Evolutionary conservation across 495 filamentous ascomycete species (phyloP).

Genomic region (Penicillium cinerascens): DNA sequence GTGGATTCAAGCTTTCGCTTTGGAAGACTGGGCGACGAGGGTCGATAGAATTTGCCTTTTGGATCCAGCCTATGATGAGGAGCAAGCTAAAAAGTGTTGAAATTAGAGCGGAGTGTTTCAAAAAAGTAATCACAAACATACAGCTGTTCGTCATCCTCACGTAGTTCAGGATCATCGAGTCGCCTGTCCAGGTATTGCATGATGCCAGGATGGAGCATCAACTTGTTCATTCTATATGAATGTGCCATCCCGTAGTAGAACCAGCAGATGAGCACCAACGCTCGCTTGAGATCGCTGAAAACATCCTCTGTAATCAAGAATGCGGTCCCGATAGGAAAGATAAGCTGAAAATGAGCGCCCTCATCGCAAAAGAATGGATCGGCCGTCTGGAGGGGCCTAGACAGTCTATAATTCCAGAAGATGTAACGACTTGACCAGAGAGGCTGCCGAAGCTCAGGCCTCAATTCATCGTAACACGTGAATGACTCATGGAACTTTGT

Average conservation of each 20-base stretch:
- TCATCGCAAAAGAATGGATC: constrained; percentile 8
- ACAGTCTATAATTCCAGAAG: constrained; percentile 40
- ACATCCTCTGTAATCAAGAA: constrained; percentile 65
- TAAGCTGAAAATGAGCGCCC: constrained; percentile 33
- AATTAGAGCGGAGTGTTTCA: not conserved
- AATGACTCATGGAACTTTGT: constrained; percentile 42
- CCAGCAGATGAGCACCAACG: constrained; percentile 55
- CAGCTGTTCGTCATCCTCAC: constrained; percentile 17
- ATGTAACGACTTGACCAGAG: constrained; percentile 17
- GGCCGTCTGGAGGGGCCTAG: constrained; percentile 17
- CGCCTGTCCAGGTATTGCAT: constrained; percentile 34
- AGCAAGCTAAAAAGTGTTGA: constrained; percentile 18
- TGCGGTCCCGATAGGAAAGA: constrained; percentile 57
- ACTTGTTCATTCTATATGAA: constrained; percentile 32
- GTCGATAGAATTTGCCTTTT: constrained; percentile 16
- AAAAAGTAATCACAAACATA: constrained; percentile 12
- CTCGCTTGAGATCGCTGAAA: constrained; percentile 46
- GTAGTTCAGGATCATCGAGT: constrained; percentile 5
- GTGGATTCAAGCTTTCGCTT: constrained; percentile 6
- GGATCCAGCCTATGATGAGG: constrained; percentile 28
- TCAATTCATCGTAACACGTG: constrained; percentile 21
- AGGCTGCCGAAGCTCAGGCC: constrained; percentile 23
- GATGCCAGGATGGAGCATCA: constrained; percentile 42
- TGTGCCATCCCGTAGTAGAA: constrained; percentile 33
- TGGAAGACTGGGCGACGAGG: not conserved